A percentile compares a stretch with the other conserved stretches of the same genome.
These are phyloP conservation scores for Nakazawaea wyomingensis DNA, from an alignment of 805 yeast species.

Conservation along the genomic window DNA sequence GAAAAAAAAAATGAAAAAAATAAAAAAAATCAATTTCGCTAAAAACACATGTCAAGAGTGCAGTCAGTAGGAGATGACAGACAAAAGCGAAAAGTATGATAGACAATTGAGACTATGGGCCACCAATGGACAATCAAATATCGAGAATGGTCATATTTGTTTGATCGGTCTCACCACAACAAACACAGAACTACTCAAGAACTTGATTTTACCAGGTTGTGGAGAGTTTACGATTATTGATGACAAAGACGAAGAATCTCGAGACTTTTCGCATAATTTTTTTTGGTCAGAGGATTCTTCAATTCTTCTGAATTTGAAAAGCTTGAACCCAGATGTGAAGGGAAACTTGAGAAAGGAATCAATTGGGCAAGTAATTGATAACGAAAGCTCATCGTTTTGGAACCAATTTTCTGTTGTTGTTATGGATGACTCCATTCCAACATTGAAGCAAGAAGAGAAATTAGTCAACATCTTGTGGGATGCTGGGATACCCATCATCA, in stretches of 20 bases:
- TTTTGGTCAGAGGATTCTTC: constrained; percentile 18
- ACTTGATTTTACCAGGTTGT: constrained; percentile 62
- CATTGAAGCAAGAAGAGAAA: constrained; percentile 17
- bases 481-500: constrained; percentile 48
- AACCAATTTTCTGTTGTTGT: constrained; percentile 44
- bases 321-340: constrained; percentile 55
- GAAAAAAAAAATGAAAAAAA: background rate
- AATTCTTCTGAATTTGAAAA: constrained; percentile 37
- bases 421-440: constrained; percentile 30
- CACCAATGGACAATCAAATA: constrained; percentile 58
- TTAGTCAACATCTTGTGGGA: constrained; percentile 37
- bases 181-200: constrained; percentile 69
- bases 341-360: constrained; percentile 26
- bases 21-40: background rate
- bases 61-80: constrained; percentile 12
- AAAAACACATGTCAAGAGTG: background rate
- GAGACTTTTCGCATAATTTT: constrained; percentile 56
- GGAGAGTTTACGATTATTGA: constrained; percentile 64
- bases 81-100: constrained; percentile 59
- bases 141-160: constrained; percentile 56
- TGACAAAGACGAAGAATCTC: constrained; percentile 14
- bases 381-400: constrained; percentile 34
- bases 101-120: constrained; percentile 91
- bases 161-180: constrained; percentile 53
- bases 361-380: constrained; percentile 1